Evolutionary conservation across 768 basidiomycete genomes (phyloP).

Genomic region (Sistotremastrum niveocremeum): DNA sequence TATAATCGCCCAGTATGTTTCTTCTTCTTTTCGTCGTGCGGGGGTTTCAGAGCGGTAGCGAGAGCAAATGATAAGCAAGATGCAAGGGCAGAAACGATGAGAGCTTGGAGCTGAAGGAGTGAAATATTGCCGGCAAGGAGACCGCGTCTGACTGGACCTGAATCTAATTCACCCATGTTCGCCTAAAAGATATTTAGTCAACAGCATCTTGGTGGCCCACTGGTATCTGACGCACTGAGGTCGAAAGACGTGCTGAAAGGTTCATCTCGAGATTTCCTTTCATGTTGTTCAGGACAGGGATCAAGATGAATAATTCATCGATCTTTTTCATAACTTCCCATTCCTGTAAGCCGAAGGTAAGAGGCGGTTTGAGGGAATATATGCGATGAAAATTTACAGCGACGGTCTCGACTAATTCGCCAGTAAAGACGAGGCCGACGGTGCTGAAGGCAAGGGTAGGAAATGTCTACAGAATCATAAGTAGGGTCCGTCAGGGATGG

Average conservation of each 20-base stretch:
- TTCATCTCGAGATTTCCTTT: constrained; percentile 99
- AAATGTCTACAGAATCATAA: constrained; percentile 41
- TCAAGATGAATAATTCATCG: constrained; percentile 93
- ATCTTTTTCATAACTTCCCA: constrained; percentile 85
- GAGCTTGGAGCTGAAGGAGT: constrained; percentile 86
- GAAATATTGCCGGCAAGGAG: constrained; percentile 74
- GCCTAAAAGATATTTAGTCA: constrained; percentile 20
- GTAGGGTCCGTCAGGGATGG: not conserved
- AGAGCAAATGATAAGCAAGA: constrained; percentile 65
- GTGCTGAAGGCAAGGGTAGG: constrained; percentile 81
- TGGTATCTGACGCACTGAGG: constrained; percentile 35
- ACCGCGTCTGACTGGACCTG: constrained; percentile 39
- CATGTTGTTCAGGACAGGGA: constrained; percentile 87
- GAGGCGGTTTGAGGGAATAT: not conserved
- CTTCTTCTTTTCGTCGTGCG: constrained; percentile 9
- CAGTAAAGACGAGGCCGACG: constrained; percentile 77
- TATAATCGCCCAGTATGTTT: too few relatives aligned
- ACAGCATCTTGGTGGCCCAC: not conserved
- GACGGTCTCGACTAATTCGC: constrained; percentile 77
- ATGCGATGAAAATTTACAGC: constrained; percentile 29
- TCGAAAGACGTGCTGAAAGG: constrained; percentile 87
- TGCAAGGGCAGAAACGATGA: constrained; percentile 78
- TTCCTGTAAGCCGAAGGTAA: constrained; percentile 27
- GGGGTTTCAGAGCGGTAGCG: constrained; percentile 26
- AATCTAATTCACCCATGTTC: constrained; percentile 86